phyloP scores from a whole-genome alignment of 169 alveolate species.

The Plasmodium knowlesi region DNA sequence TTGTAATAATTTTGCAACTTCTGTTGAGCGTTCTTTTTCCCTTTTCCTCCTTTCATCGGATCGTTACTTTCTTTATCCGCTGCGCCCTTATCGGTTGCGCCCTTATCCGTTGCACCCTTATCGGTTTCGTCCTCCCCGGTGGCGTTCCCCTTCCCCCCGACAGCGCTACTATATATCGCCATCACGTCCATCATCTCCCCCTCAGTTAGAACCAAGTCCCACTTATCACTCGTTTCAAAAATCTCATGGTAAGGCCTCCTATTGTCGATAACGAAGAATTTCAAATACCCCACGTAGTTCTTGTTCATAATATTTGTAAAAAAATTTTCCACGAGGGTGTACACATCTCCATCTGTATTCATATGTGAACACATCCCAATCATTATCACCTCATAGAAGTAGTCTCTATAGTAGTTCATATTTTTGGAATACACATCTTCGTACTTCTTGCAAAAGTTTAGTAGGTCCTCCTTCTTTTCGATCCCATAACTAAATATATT shows the following conservation, averaged over 20 bases:
- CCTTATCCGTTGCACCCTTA: neutral
- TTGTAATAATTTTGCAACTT: neutral
- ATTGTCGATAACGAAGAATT: slow-evolving; percentile 59
- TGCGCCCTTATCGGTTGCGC: neutral
- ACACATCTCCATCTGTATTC: slow-evolving; percentile 39
- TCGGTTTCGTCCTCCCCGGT: neutral
- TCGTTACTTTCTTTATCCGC: too few species aligned
- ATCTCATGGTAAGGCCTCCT: slow-evolving; percentile 54
- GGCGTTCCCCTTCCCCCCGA: neutral
- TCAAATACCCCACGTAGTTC: slow-evolving; percentile 24
- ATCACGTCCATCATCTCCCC: slow-evolving; percentile 19
- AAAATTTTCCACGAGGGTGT: slow-evolving; percentile 10
- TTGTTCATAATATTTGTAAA: slow-evolving; percentile 15
- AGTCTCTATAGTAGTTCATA: slow-evolving; percentile 42
- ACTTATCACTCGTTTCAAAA: slow-evolving; percentile 17
- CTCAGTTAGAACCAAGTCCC: slow-evolving; percentile 55
- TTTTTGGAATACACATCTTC: slow-evolving; percentile 43
- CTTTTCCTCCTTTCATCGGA: neutral
- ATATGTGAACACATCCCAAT: slow-evolving; percentile 56
- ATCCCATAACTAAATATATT: slow-evolving; percentile 45
- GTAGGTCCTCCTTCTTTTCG: slow-evolving; percentile 45
- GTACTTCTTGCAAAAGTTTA: slow-evolving; percentile 28
- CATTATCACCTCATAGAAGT: slow-evolving; percentile 28
- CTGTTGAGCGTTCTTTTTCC: neutral
- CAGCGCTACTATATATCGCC: neutral